These are phyloP conservation scores for Tolypocladium paradoxum DNA, from an alignment of 2,329 filamentous ascomycete species.

Conservation along the genomic window DNA sequence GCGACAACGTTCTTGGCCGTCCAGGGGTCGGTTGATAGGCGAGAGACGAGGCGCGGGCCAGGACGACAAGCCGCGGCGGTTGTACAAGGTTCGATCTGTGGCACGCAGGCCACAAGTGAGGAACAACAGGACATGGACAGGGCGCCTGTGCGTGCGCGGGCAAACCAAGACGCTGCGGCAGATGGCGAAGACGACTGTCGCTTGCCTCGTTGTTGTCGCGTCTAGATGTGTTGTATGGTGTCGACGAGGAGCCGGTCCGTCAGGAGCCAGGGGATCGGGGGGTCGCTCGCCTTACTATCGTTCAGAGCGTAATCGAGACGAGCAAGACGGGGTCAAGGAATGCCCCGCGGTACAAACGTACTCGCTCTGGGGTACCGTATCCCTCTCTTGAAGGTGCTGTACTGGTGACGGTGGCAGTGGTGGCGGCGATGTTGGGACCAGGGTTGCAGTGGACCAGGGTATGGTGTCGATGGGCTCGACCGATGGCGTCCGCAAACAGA, in stretches of 20 bases:
- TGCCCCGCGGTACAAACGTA: background rate
- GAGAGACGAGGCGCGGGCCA: background rate
- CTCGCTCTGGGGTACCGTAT: background rate
- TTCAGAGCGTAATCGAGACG: background rate
- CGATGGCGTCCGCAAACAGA: background rate
- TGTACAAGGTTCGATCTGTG: slow-evolving; percentile 11
- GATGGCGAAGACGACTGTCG: background rate
- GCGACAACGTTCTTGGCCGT: background rate
- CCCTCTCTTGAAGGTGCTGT: slow-evolving; percentile 3
- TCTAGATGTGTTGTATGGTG: background rate
- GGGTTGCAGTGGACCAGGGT: slow-evolving; percentile 6
- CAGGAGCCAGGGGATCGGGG: background rate
- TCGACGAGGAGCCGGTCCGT: background rate
- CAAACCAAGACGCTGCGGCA: background rate
- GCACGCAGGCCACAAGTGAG: slow-evolving; percentile 5
- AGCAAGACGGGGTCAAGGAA: background rate
- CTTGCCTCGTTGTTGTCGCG: background rate
- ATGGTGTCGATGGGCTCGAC: background rate
- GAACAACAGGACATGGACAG: slow-evolving; percentile 1
- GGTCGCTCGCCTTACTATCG: background rate
- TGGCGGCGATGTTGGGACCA: slow-evolving; percentile 4
- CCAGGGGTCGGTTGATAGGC: background rate
- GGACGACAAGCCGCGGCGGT: slow-evolving; percentile 3
- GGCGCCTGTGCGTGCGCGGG: background rate
- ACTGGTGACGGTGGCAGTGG: slow-evolving; percentile 3